These are phyloP conservation scores for Acacia concinna DNA, from an alignment of 331 rosid genomes.

Conservation along the genomic window DNA sequence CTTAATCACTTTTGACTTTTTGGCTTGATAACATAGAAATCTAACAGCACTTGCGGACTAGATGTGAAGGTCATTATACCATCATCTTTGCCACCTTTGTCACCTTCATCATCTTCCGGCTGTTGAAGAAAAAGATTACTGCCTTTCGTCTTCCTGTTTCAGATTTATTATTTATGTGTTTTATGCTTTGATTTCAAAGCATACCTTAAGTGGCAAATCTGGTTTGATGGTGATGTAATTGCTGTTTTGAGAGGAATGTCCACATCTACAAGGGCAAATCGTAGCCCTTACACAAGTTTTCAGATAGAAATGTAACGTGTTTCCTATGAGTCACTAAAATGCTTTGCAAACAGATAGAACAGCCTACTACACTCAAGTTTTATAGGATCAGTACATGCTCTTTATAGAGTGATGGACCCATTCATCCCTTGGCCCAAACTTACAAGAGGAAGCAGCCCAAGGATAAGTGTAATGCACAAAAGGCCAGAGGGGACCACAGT, in stretches of 20 bases:
- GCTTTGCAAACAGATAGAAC: background rate
- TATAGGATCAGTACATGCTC: background rate
- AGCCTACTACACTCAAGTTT: background rate
- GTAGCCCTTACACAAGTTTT: background rate
- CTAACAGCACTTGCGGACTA: too few relatives aligned
- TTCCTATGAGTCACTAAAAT: background rate
- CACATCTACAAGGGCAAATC: background rate
- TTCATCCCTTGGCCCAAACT: too few relatives aligned
- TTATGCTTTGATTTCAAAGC: background rate
- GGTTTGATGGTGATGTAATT: background rate
- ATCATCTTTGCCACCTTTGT: background rate
- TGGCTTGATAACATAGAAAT: too few relatives aligned
- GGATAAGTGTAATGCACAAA: too few relatives aligned
- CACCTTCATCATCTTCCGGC: background rate
- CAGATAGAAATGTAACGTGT: background rate
- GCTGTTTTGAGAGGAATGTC: background rate
- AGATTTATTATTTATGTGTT: background rate
- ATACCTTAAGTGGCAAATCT: too few relatives aligned
- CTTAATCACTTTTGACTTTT: background rate
- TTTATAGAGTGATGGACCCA: too few relatives aligned
- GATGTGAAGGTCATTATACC: background rate
- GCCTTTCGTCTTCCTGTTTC: background rate
- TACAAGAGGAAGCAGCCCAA: too few relatives aligned
- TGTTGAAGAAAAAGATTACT: background rate
- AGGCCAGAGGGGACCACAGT: too few relatives aligned